Evolutionary conservation across 2,329 filamentous ascomycete species (phyloP).

Genomic region (Cladosporium cucumerinum): DNA sequence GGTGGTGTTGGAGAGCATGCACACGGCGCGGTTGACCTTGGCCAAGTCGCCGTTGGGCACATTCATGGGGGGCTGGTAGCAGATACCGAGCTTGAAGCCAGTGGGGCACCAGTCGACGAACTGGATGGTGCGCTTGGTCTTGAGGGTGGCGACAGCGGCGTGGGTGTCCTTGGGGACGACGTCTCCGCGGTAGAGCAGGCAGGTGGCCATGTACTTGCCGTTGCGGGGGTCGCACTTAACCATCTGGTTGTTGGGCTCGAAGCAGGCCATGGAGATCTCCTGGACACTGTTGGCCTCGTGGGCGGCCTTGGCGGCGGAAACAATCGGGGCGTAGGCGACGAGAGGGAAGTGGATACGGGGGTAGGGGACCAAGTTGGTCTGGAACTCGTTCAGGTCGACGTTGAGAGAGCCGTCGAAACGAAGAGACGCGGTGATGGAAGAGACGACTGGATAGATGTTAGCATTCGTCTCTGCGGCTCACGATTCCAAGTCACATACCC

Average conservation of each 20-base stretch:
- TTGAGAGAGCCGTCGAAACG: constrained; percentile 98
- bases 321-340: constrained; percentile 90
- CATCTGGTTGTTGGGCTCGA: constrained; percentile 99
- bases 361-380: constrained; percentile 99
- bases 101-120: constrained; percentile 99
- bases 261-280: constrained; percentile 98
- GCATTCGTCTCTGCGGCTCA: background rate
- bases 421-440: constrained; percentile 95
- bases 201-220: constrained; percentile 99
- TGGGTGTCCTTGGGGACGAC: constrained; percentile 96
- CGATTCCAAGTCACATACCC: constrained; percentile 52
- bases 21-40: constrained; percentile 97
- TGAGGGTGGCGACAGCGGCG: constrained; percentile 87
- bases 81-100: constrained; percentile 99
- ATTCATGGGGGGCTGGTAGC: constrained; percentile 95
- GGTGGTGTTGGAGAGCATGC: constrained; percentile 99
- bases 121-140: constrained; percentile 99
- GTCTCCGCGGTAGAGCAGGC: constrained; percentile 95
- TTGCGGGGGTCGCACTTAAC: constrained; percentile 98
- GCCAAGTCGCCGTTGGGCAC: constrained; percentile 96
- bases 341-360: constrained; percentile 99
- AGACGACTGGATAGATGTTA: constrained; percentile 65
- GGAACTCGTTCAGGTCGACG: constrained; percentile 99
- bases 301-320: constrained; percentile 90
- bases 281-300: constrained; percentile 98